These are phyloP conservation scores for Plasmodium coatneyi DNA, from an alignment of 169 alveolate genomes.

Conservation along the genomic window DNA sequence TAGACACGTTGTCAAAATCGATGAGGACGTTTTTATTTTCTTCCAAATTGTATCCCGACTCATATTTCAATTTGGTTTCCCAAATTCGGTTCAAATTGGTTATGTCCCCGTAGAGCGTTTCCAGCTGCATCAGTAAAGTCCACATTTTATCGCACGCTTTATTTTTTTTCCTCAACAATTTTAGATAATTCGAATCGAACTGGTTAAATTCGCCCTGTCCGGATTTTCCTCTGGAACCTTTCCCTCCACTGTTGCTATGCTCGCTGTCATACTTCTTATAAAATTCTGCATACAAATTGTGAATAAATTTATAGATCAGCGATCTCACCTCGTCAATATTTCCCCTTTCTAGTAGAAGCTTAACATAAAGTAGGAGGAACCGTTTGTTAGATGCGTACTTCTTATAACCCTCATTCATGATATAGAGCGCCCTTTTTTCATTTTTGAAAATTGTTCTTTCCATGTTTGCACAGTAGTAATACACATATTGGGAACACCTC, in stretches of 20 bases:
- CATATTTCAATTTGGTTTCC: conserved; percentile 56
- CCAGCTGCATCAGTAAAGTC: conserved; percentile 58
- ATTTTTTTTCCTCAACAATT: conserved; percentile 64
- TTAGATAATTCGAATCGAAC: conserved; percentile 33
- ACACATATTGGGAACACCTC: conserved; percentile 43
- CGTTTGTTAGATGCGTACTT: conserved; percentile 28
- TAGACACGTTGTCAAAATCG: conserved; percentile 25
- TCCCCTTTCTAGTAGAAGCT: conserved; percentile 60
- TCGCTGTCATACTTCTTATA: conserved; percentile 34
- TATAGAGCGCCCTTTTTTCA: conserved; percentile 71
- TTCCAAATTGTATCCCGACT: conserved; percentile 68
- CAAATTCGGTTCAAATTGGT: conserved; percentile 29
- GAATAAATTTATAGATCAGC: conserved; percentile 29
- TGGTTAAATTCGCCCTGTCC: conserved; percentile 55
- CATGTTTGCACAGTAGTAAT: conserved; percentile 69
- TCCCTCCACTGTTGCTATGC: not conserved
- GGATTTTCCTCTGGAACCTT: not conserved
- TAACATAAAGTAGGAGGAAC: conserved; percentile 30
- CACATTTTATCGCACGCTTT: conserved; percentile 50
- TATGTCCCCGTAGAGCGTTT: conserved; percentile 60
- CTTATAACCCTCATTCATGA: conserved; percentile 72
- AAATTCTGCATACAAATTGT: conserved; percentile 28
- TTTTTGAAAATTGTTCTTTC: conserved; percentile 60
- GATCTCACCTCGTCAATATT: conserved; percentile 27
- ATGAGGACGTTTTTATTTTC: conserved; percentile 65